Evolutionary conservation across 805 yeast genomes (phyloP), one percentile per base, ranked within the genome.

Genomic region (Saitoella complicata): DNA sequence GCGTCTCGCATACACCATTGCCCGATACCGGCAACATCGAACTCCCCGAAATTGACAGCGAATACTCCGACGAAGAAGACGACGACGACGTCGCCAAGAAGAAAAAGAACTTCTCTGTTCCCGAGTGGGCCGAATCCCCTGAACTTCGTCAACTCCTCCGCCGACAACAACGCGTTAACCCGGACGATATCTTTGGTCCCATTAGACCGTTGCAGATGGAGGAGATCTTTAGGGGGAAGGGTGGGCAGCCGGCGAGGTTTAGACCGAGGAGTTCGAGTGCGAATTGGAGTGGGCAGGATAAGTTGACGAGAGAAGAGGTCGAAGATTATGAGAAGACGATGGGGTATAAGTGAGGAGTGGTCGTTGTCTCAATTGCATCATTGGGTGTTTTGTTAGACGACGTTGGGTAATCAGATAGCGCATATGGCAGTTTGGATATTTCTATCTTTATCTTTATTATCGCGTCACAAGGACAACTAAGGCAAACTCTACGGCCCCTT

Each of bases 131-230:
- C 2, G 64, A 68, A 45, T 69, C 80, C 1, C 78, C 81, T 4
- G 71, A 69, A 46, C 57, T 77, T 43, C 66, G 68, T 38, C 63
- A 65, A 32, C 63, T 68, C 34, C 60, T 76, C 36, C 55, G 60
- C 21, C 72, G 69, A 47, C 79, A 75, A 55, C 58, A 48, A 42
- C 58, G 56, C 31, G 62, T 78, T 48, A 78, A 84, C 54, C 87
- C 91, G 0, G 75, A 69, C 49, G 57, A 67, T 12, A 71, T 84
- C 1, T 83, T 85, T 62, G 94, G 94, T 0, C 78, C 81, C 5
- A 71, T 80, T 32, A 80, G 81, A 0, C 76, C 76, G 1, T 62
- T 81, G 46, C 72, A 76, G 43, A 75, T 79, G 63, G 83, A 76
- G 44, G 84, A 77, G 49, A 73, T 81, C 3, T 83, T 81, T 55